phyloP scores from a whole-genome alignment of 495 filamentous ascomycete species.

The Podospora conica region DNA sequence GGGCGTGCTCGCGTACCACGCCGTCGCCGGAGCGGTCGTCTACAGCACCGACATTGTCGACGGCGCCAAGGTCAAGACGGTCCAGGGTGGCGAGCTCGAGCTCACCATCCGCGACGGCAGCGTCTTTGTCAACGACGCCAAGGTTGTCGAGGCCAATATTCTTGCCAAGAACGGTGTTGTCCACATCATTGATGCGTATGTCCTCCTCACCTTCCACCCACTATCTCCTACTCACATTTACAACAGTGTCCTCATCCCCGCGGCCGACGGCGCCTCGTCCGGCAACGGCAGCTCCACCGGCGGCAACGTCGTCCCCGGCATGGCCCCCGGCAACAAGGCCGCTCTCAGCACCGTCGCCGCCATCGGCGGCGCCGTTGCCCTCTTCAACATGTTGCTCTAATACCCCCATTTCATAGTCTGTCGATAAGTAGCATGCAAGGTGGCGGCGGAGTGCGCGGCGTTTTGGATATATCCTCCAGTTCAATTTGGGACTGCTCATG shows the following conservation, averaged over 20 bases:
- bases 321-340: not conserved
- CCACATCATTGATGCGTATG: slow-evolving; percentile 55
- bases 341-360: not conserved
- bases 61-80: slow-evolving; percentile 15
- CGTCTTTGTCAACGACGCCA: slow-evolving; percentile 36
- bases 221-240: not conserved
- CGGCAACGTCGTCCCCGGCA: not conserved
- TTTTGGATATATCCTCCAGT: not conserved
- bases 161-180: slow-evolving; percentile 62
- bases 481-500: not conserved
- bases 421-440: not conserved
- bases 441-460: not conserved
- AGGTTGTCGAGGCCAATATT: slow-evolving; percentile 43
- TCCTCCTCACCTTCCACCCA: not conserved
- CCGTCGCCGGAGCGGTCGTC: slow-evolving; percentile 46
- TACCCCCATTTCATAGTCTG: not conserved
- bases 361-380: not conserved
- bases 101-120: slow-evolving; percentile 44
- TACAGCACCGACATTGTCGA: slow-evolving; percentile 42
- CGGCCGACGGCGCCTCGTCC: not conserved
- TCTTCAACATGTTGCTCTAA: not conserved
- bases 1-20: slow-evolving; percentile 52
- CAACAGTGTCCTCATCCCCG: not conserved
- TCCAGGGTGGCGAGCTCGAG: slow-evolving; percentile 45
- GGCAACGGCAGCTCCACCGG: not conserved